Base-by-base conservation (phyloP, 495 filamentous ascomycete genomes). In the Delitschia confertaspora region DNA sequence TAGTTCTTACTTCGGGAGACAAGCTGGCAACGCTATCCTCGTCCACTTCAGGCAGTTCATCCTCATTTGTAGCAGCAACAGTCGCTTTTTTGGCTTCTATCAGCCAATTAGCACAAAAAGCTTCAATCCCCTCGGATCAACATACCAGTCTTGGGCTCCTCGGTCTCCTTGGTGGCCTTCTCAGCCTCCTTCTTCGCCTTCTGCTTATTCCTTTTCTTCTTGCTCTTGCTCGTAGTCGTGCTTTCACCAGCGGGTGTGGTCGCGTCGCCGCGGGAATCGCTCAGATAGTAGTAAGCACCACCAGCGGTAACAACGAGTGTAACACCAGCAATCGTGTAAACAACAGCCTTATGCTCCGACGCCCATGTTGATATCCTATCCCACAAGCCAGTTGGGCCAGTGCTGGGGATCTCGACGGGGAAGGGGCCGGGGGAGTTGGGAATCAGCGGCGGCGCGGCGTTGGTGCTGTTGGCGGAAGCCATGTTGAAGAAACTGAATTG, bases 321-420 rank as follows among this genome's bases (percentile, higher is more conserved):
- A 20, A 93, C 82, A 62, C 89, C 91, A 43, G 86, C 86, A 66
- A 95, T 83, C 49, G 93, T 94, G 65, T 95, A 98, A 27, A 95
- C 91, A 33, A 88, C 70, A 29, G 82, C 83, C 68, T 95, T 98
- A 62, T 98, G 82, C 57, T 96, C 91, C 0, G 88, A 86, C 18
- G 82, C 85, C 87, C 89, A 98, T 64, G 75, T 83, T 50, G 86
- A 83, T 58, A 95, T 65, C 46, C 88, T 79, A 64, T 89, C 81
- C 86, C 86, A 93, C 39, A 93, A 60, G 16, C 88, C 86, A 47
- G 82, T 73, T 37, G 73, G 60, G 40, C 71, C 65, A 23, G 74
- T 59, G 33, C 70, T n/a, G 10, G 47, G 33, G 25, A 46, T 38
- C 24, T 21, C 38, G 38, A 51, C 38, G 17, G 68, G 54, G 72